Evolutionary conservation across 257 asterid species (phyloP).

Genomic region (Avicennia marina): DNA sequence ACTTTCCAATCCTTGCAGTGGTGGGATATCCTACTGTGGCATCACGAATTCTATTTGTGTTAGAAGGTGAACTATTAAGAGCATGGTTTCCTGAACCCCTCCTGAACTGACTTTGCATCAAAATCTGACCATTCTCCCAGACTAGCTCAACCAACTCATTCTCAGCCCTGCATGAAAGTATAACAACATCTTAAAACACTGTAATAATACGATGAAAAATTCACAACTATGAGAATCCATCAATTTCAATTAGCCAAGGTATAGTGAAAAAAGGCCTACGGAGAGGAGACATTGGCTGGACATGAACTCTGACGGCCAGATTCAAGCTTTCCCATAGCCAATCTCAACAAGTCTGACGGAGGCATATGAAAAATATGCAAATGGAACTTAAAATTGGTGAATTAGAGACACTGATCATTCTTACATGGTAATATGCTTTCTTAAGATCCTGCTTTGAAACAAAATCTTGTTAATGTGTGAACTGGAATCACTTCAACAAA

Average conservation of each 20-base stretch:
- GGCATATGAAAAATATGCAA: conserved; percentile 49
- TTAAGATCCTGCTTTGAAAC: conserved; percentile 18
- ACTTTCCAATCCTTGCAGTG: conserved; percentile 41
- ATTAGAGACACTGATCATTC: too few relatives aligned
- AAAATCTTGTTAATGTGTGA: conserved; percentile 19
- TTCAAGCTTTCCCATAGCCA: conserved; percentile 65
- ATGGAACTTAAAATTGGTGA: conserved; percentile 12
- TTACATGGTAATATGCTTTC: too few relatives aligned
- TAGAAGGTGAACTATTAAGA: conserved; percentile 19
- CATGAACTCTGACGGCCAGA: conserved; percentile 34
- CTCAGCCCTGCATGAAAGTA: conserved; percentile 44
- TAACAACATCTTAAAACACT: conserved; percentile 8
- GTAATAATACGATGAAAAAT: neutral
- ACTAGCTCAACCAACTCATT: conserved; percentile 64
- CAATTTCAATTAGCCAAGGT: conserved; percentile 8
- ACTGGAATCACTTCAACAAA: conserved; percentile 8
- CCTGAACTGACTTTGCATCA: conserved; percentile 67
- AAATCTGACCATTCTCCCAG: conserved; percentile 80
- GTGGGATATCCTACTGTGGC: conserved; percentile 21
- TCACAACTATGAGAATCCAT: neutral
- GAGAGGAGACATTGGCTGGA: conserved; percentile 28
- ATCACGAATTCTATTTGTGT: conserved; percentile 31
- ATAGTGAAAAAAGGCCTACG: conserved; percentile 33
- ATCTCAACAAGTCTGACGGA: conserved; percentile 69
- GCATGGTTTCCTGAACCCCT: conserved; percentile 32